Evolutionary conservation across 2,329 filamentous ascomycete genomes (phyloP).

Genomic region (Trichoderma aggressivum): DNA sequence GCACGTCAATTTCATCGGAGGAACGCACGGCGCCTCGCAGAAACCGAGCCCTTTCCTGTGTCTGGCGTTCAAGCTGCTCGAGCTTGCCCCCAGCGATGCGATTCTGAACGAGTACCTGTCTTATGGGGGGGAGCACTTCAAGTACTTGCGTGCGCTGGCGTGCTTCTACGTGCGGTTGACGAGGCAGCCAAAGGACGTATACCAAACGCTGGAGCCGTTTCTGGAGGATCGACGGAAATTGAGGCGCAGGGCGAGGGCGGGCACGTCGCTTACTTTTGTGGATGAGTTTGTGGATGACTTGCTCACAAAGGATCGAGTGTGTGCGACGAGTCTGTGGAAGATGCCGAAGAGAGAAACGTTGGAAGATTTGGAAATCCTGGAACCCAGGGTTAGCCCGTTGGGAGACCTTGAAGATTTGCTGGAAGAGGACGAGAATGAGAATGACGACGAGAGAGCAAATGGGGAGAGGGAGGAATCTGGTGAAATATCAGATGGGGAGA

Average conservation of each 20-base stretch:
- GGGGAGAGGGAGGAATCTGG: conserved; percentile 41
- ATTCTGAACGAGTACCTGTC: conserved; percentile 77
- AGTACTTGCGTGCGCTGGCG: conserved; percentile 84
- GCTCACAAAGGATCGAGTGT: conserved; percentile 82
- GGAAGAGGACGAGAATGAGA: conserved; percentile 50
- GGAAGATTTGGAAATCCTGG: conserved; percentile 85
- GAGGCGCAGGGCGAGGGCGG: conserved; percentile 68
- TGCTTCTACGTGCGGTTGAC: conserved; percentile 93
- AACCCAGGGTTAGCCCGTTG: conserved; percentile 79
- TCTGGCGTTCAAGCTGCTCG: conserved; percentile 88
- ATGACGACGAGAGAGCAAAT: conserved; percentile 20
- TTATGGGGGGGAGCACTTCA: conserved; percentile 71
- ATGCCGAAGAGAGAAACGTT: conserved; percentile 76
- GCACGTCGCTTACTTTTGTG: conserved; percentile 73
- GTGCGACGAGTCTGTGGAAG: conserved; percentile 89
- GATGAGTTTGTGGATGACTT: conserved; percentile 95
- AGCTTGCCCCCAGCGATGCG: conserved; percentile 76
- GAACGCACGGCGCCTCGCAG: conserved; percentile 79
- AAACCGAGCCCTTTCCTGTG: conserved; percentile 92
- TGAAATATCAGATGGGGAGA: conserved; percentile 35
- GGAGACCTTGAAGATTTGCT: conserved; percentile 73
- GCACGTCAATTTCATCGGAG: conserved; percentile 76
- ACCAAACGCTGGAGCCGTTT: conserved; percentile 74
- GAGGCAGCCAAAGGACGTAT: conserved; percentile 76
- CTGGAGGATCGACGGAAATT: conserved; percentile 81